Conservation (phyloP, 164 flowering plant genomes). For the Warburgia ugandensis region DNA sequence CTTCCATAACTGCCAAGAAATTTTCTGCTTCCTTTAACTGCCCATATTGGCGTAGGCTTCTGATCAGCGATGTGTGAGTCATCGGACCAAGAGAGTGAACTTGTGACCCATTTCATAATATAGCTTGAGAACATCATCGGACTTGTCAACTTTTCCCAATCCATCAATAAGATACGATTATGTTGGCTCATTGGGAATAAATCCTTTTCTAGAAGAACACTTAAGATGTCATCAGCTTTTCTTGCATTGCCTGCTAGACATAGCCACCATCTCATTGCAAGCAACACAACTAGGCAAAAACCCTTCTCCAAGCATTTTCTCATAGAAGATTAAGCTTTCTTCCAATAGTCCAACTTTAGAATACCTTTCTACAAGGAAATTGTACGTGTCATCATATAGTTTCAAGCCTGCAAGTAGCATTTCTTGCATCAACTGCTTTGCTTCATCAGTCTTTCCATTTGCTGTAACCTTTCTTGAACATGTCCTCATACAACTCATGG, state of each 20-base stretch:
- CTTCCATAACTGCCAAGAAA: slow-evolving; percentile 40
- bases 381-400: slow-evolving; percentile 62
- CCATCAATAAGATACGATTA: slow-evolving; percentile 57
- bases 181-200: slow-evolving; percentile 50
- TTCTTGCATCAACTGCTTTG: slow-evolving; percentile 41
- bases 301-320: slow-evolving; percentile 47
- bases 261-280: slow-evolving; percentile 52
- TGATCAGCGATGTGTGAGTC: slow-evolving; percentile 35
- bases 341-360: slow-evolving; percentile 32
- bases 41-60: slow-evolving; percentile 33
- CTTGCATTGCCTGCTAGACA: slow-evolving; percentile 31
- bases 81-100: slow-evolving; percentile 33
- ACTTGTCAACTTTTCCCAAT: slow-evolving; percentile 35
- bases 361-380: slow-evolving; percentile 52
- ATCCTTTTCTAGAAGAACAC: slow-evolving; percentile 58
- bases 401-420: slow-evolving; percentile 48
- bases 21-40: slow-evolving; percentile 57
- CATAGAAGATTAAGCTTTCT: slow-evolving; percentile 40
- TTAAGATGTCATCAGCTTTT: slow-evolving; percentile 50
- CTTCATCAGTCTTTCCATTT: slow-evolving; percentile 45
- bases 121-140: slow-evolving; percentile 50
- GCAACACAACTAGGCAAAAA: slow-evolving; percentile 48
- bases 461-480: slow-evolving; percentile 63
- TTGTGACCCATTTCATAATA: slow-evolving; percentile 67
- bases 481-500: slow-evolving; percentile 44